These are phyloP conservation scores for Avena sativa DNA, from an alignment of 176 grass and related monocot genomes.

Conservation along the genomic window DNA sequence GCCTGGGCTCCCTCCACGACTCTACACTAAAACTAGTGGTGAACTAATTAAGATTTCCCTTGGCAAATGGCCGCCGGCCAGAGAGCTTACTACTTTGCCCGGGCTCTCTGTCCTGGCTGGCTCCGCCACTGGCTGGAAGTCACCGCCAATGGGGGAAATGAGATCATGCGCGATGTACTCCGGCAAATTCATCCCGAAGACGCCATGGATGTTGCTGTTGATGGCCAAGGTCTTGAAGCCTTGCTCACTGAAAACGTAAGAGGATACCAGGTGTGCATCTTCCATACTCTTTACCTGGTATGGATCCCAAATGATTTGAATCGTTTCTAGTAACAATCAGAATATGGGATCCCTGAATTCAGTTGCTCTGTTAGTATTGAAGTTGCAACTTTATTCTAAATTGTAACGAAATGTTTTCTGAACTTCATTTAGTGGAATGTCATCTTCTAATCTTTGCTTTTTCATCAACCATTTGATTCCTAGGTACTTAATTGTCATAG, in stretches of 20 bases:
- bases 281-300: too few relatives aligned
- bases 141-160: too few relatives aligned
- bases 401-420: neutral
- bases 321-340: neutral
- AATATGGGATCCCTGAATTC: neutral
- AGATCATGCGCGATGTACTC: too few relatives aligned
- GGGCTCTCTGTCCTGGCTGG: too few relatives aligned
- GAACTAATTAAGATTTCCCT: too few relatives aligned
- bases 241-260: slow-evolving; percentile 21
- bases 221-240: neutral
- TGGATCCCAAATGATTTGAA: neutral
- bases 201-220: too few relatives aligned
- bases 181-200: too few relatives aligned
- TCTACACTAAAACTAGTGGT: too few relatives aligned
- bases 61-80: too few relatives aligned
- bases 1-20: too few relatives aligned
- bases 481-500: slow-evolving; percentile 52
- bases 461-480: neutral
- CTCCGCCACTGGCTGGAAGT: too few relatives aligned
- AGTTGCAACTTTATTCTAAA: neutral
- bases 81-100: too few relatives aligned
- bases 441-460: neutral
- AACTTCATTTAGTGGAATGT: neutral
- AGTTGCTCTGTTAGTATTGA: neutral
- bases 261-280: slow-evolving; percentile 12